A percentile compares a stretch with the other conserved stretches of the same genome.
phyloP scores from a whole-genome alignment of 192 early-diverging fungal species.

The Coemansia sp. region DNA sequence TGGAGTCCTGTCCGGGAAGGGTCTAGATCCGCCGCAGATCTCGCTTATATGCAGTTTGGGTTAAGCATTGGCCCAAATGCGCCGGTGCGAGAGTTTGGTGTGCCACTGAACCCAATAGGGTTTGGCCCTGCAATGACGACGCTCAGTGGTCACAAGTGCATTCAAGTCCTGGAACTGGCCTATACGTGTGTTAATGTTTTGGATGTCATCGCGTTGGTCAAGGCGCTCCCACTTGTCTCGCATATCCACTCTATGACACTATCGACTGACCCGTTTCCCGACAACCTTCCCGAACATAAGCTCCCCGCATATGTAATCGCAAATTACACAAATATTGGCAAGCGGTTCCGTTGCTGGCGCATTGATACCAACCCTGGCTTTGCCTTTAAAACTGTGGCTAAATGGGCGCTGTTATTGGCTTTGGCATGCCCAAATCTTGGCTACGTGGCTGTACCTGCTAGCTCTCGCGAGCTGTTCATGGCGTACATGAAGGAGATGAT shows the following conservation, averaged over 20 bases:
- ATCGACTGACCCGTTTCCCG: background rate
- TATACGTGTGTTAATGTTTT: background rate
- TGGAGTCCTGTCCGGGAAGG: background rate
- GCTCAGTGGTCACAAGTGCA: background rate
- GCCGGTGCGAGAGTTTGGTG: background rate
- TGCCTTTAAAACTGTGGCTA: background rate
- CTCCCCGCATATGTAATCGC: background rate
- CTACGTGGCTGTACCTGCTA: background rate
- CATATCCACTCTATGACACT: background rate
- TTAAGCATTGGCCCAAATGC: background rate
- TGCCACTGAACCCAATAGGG: background rate
- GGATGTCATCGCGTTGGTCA: background rate
- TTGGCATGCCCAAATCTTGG: background rate
- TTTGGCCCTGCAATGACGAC: background rate
- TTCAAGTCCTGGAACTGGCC: background rate
- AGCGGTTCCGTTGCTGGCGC: background rate
- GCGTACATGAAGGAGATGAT: background rate
- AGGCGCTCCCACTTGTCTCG: background rate
- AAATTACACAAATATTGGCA: background rate
- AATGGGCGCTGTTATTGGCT: background rate
- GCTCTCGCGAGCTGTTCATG: background rate
- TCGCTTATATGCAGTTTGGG: background rate
- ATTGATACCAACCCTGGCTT: background rate
- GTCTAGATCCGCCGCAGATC: background rate
- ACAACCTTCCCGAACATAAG: background rate